Conservation (phyloP, 2,329 filamentous ascomycete genomes). For the Colletotrichum cereale region DNA sequence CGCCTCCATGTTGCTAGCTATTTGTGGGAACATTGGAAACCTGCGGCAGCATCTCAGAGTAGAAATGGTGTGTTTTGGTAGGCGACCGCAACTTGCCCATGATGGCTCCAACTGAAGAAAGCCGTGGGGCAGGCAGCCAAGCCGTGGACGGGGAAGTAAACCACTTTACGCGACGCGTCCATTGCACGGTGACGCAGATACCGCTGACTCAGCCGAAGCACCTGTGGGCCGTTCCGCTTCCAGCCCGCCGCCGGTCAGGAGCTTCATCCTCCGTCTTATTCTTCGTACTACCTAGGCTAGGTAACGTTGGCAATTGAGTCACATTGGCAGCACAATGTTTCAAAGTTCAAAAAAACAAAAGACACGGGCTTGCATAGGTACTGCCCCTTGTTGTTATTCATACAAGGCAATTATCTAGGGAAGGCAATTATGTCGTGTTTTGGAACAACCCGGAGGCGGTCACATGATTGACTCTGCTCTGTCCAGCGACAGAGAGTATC, state of each 20-base stretch:
- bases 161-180: constrained; percentile 38
- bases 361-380: not conserved
- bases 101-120: not conserved
- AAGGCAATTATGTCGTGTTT: not conserved
- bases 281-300: not conserved
- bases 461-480: not conserved
- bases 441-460: no score
- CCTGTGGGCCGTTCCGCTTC: not conserved
- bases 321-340: not conserved
- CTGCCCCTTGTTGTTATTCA: not conserved
- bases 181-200: not conserved
- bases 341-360: not conserved
- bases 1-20: constrained; percentile 56
- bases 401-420: not conserved
- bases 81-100: not conserved
- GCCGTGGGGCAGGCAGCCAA: not conserved
- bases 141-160: constrained; percentile 3
- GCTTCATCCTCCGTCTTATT: not conserved
- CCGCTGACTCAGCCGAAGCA: constrained; percentile 18
- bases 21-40: not conserved
- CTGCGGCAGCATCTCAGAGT: not conserved
- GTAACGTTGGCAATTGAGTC: not conserved
- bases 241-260: not conserved
- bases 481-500: not conserved
- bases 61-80: not conserved